These are phyloP conservation scores for Melocanna baccifera DNA, from an alignment of 176 grass and related monocot genomes.

Conservation along the genomic window DNA sequence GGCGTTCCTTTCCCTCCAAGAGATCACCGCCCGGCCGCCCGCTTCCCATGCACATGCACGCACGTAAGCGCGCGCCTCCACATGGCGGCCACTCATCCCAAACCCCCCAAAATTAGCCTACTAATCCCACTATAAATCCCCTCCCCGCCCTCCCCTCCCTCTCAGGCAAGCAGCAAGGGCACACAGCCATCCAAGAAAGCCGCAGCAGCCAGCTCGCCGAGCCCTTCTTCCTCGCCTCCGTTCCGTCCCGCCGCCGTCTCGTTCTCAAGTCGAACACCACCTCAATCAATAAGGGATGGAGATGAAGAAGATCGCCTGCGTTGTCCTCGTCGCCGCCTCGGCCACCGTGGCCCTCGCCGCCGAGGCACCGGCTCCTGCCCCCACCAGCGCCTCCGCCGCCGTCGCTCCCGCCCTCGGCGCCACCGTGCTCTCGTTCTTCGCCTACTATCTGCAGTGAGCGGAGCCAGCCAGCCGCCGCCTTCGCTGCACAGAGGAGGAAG, in stretches of 20 bases:
- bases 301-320: slow-evolving; percentile 97
- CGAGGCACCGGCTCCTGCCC: slow-evolving; percentile 66
- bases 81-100: slow-evolving; percentile 42
- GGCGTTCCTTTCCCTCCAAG: background rate
- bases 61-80: slow-evolving; percentile 35
- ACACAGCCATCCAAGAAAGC: slow-evolving; percentile 18
- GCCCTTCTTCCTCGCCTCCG: slow-evolving; percentile 41
- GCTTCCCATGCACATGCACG: slow-evolving; percentile 37
- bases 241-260: background rate
- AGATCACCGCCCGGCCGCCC: slow-evolving; percentile 7
- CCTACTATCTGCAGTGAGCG: slow-evolving; percentile 67
- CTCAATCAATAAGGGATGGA: slow-evolving; percentile 48
- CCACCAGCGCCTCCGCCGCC: slow-evolving; percentile 49
- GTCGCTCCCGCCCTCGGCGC: slow-evolving; percentile 50
- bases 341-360: slow-evolving; percentile 62
- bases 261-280: background rate
- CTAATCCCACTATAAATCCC: slow-evolving; percentile 59
- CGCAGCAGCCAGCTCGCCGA: slow-evolving; percentile 1
- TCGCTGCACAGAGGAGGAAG: background rate
- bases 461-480: background rate
- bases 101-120: slow-evolving; percentile 13
- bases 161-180: slow-evolving; percentile 43
- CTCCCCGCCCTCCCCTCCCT: background rate
- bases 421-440: slow-evolving; percentile 72
- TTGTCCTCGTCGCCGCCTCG: slow-evolving; percentile 65